Evolutionary conservation across 2,329 filamentous ascomycete genomes (phyloP), one percentile per base, ranked within the genome.

Genomic region (Volutella citrinella): DNA sequence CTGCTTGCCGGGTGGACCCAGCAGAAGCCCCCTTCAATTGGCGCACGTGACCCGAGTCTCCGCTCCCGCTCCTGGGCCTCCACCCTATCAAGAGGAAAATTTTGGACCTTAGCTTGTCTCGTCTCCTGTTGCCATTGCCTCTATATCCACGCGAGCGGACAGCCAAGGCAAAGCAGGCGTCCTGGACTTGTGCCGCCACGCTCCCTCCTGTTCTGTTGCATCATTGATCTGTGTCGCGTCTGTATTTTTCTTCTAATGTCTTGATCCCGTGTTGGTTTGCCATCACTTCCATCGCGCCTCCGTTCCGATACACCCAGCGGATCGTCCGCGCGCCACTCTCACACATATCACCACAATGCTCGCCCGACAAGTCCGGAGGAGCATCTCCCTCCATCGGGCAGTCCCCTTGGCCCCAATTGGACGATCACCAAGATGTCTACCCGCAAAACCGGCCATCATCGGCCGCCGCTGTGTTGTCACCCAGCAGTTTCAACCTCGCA

Each of bases 261-360:
- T 47, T 51, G 42, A 43, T 52, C n/a, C n/a, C n/a, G n/a, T n/a
- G n/a, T n/a, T n/a, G n/a, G n/a, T n/a, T n/a, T n/a, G n/a, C n/a
- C n/a, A n/a, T n/a, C n/a, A n/a, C n/a, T n/a, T n/a, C n/a, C n/a
- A n/a, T n/a, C n/a, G n/a, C n/a, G n/a, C n/a, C n/a, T n/a, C n/a
- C n/a, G n/a, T n/a, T n/a, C n/a, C n/a, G n/a, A n/a, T n/a, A n/a
- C n/a, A n/a, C n/a, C n/a, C n/a, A n/a, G n/a, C n/a, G n/a, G n/a
- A n/a, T n/a, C n/a, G n/a, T n/a, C n/a, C n/a, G n/a, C n/a, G n/a
- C n/a, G n/a, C n/a, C n/a, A n/a, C n/a, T n/a, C n/a, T n/a, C n/a
- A n/a, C n/a, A n/a, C n/a, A n/a, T n/a, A 16, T 32, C 27, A 13
- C 26, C 52, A 56, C 36, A 36, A 65, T 66, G 63, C 55, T 66